These are phyloP conservation scores for Aspergillus biplanus DNA, from an alignment of 495 filamentous ascomycete genomes.

Conservation along the genomic window DNA sequence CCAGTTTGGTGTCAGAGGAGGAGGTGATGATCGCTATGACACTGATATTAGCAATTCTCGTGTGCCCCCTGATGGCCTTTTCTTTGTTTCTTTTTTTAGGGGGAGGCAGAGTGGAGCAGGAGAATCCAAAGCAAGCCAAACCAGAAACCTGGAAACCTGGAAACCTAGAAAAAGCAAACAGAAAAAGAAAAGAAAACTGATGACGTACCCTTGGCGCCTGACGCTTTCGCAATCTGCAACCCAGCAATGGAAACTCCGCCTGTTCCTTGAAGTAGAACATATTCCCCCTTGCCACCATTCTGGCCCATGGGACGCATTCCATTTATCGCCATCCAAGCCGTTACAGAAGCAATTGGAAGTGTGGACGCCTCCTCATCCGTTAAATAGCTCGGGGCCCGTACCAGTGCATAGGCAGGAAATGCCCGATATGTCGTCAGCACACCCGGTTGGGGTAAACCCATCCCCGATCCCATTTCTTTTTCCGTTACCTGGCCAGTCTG, in stretches of 20 bases:
- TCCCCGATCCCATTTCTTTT: slow-evolving; percentile 50
- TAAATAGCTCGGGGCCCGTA: slow-evolving; percentile 64
- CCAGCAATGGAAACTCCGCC: slow-evolving; percentile 80
- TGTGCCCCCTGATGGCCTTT: neutral
- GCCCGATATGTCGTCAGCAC: slow-evolving; percentile 69
- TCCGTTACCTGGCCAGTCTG: slow-evolving; percentile 61
- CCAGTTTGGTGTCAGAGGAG: slow-evolving; percentile 66
- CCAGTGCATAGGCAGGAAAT: slow-evolving; percentile 68
- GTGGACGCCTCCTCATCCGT: slow-evolving; percentile 65
- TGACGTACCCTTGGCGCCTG: slow-evolving; percentile 62
- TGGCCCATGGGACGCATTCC: slow-evolving; percentile 60
- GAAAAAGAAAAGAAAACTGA: neutral
- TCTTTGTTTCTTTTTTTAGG: neutral
- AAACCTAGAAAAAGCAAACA: neutral
- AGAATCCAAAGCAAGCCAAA: no score
- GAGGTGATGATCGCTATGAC: slow-evolving; percentile 71
- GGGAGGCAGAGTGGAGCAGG: no score
- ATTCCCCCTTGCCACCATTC: slow-evolving; percentile 66
- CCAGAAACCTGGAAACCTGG: neutral
- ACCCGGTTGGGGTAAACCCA: slow-evolving; percentile 71
- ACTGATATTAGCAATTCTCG: neutral
- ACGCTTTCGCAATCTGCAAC: slow-evolving; percentile 79
- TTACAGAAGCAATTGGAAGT: slow-evolving; percentile 71
- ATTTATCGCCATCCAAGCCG: slow-evolving; percentile 82
- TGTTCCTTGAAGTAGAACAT: slow-evolving; percentile 75